phyloP scores from a whole-genome alignment of 805 yeast genomes.

The Teunomyces stri region DNA sequence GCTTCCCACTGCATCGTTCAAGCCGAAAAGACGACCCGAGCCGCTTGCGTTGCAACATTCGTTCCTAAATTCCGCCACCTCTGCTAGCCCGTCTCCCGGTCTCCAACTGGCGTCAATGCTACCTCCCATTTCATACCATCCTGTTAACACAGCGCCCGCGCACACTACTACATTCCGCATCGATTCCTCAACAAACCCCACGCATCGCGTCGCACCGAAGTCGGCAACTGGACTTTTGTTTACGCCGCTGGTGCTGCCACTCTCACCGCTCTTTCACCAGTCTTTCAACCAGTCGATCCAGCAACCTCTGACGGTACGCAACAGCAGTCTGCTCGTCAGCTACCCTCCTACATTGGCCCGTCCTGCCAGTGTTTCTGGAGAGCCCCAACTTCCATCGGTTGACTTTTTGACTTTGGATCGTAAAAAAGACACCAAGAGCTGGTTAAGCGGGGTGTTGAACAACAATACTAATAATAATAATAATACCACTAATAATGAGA shows the following conservation, averaged over 20 bases:
- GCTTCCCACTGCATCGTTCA: constrained; percentile 26
- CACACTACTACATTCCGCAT: constrained; percentile 11
- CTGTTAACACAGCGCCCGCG: constrained; percentile 14
- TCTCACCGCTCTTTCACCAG: constrained; percentile 41
- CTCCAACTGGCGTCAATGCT: constrained; percentile 4
- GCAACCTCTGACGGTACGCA: constrained; percentile 1
- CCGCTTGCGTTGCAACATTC: constrained; percentile 38
- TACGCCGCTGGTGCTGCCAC: constrained; percentile 27
- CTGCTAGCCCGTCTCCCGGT: constrained; percentile 2
- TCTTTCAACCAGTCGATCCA: constrained; percentile 23
- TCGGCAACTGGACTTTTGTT: constrained; percentile 24
- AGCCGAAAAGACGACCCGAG: constrained; percentile 39
- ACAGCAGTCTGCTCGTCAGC: neutral
- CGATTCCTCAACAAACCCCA: constrained; percentile 4
- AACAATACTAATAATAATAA: constrained; percentile 12
- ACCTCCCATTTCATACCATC: constrained; percentile 1
- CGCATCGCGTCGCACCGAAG: constrained; percentile 4
- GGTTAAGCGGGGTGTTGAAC: constrained; percentile 31
- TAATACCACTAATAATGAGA: neutral
- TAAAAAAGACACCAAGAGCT: constrained; percentile 15
- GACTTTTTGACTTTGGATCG: constrained; percentile 4
- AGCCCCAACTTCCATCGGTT: constrained; percentile 7
- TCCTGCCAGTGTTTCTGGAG: neutral
- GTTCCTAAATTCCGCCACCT: constrained; percentile 15
- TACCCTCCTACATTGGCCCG: constrained; percentile 4